phyloP scores from a whole-genome alignment of 352 stramenopile genomes.

The Pythium pectinolyticum region DNA sequence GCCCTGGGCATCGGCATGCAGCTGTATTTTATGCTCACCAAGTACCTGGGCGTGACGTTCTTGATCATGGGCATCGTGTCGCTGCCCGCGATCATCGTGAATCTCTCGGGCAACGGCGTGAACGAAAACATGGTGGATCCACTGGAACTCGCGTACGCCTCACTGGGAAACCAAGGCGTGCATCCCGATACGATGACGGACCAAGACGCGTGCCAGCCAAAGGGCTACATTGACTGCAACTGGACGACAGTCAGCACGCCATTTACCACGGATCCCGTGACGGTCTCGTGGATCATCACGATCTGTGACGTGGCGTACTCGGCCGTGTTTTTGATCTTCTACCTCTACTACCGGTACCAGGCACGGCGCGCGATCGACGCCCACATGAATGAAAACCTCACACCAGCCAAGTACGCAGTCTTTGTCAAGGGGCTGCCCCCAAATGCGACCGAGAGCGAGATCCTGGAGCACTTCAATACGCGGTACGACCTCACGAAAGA shows the following conservation, averaged over 20 bases:
- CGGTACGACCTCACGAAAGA: slow-evolving; percentile 73
- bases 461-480: slow-evolving; percentile 74
- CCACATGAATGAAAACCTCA: slow-evolving; percentile 77
- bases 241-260: slow-evolving; percentile 66
- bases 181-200: slow-evolving; percentile 54
- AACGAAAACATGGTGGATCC: slow-evolving; percentile 68
- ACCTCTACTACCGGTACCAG: slow-evolving; percentile 47
- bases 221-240: slow-evolving; percentile 70
- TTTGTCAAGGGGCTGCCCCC: slow-evolving; percentile 69
- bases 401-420: slow-evolving; percentile 78
- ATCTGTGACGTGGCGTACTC: slow-evolving; percentile 63
- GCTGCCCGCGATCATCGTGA: slow-evolving; percentile 61
- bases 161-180: slow-evolving; percentile 78
- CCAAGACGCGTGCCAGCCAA: slow-evolving; percentile 41
- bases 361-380: slow-evolving; percentile 53
- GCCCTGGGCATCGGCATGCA: slow-evolving; percentile 79
- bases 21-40: slow-evolving; percentile 86
- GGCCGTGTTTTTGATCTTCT: slow-evolving; percentile 67
- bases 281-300: slow-evolving; percentile 76
- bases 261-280: slow-evolving; percentile 56
- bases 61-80: slow-evolving; percentile 69
- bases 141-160: slow-evolving; percentile 68
- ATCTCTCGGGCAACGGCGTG: slow-evolving; percentile 66
- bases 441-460: slow-evolving; percentile 62
- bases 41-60: slow-evolving; percentile 68